Evolutionary conservation across 2,329 filamentous ascomycete genomes (phyloP), one percentile per base, ranked within the genome.

Genomic region (Botrytis squamosa): DNA sequence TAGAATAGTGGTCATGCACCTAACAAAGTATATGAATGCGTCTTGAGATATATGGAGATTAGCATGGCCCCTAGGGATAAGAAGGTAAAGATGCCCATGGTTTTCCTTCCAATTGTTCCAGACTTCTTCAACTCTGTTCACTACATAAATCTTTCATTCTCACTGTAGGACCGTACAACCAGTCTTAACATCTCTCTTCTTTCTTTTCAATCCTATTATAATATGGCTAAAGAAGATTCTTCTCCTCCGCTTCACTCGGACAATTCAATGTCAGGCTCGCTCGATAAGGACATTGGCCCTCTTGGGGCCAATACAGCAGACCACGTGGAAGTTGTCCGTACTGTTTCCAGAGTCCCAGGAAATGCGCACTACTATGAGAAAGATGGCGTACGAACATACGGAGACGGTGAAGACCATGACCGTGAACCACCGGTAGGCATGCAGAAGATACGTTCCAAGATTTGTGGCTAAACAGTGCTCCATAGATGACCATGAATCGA

Each of bases 401-500:
- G 83, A 46, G 85, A 87, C 76, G 84, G 83, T 69, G 83, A 83
- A 71, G 83, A 84, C 73, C 84, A 85, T 79, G 84, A 85, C 69
- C 82, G 83, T 75, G 84, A 86, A 75, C 83, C 83, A 69, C 83
- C 84, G 36, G 85, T 86, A 80, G 73, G 81, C 77, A 40, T 57
- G n/a, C 14, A 38, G 40, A 68, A 29, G 38, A 57, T 33, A 10
- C 2, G 12, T 68, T n/a, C 6, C 1, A 18, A 22, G 9, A 22
- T 42, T 33, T 12, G 18, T 57, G 20, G 10, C 66, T 68, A 74
- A 89, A 89, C 86, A 85, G 86, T 88, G 8, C 33, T 89, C 73
- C 29, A 40, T 63, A 75, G 71, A 77, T 88, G 85, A 84, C 83
- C 20, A 81, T 90, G 36, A 89, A 89, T 86, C 86, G 87, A 8